Evolutionary conservation across 2,329 filamentous ascomycete genomes (phyloP), one percentile per base, ranked within the genome.

Genomic region (Piedraia hortae): DNA sequence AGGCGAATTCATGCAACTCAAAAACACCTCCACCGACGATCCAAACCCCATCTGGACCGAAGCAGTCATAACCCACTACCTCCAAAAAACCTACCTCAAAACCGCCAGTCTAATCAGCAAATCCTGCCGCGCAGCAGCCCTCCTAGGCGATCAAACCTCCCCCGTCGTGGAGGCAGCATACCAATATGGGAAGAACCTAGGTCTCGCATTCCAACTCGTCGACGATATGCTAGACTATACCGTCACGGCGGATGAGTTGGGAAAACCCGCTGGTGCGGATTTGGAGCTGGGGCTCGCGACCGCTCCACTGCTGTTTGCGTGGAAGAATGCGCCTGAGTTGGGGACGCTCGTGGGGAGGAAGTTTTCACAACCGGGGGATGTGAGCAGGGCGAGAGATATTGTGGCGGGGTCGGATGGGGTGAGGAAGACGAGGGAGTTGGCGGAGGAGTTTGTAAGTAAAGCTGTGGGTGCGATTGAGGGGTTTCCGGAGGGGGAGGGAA

Each of bases 141-240:
- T 97, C 20, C 56, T 97, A 10, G 80, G 85, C 14, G 66, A 74
- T 8, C 62, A 68, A 15, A 61, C 78, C 15, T 56, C 59, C 1
- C 59, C 69, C 28, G 77, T 85, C 2, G 75, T 91, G 2, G 80
- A 97, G 33, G 73, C 78, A 6, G 75, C 82, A 2, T 97, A 97
- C 42, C 48, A 60, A 9, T 97, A 93, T 39, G 85, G 85, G 23
- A 77, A 77, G 47, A 93, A 97, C 37, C 46, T 97, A 20, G 85
- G 85, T 1, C 50, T 97, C 24, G 85, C 85, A 1, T 97, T 97
- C 50, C 85, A 97, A 54, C 59, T 97, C 6, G 82, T 97, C 9
- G 85, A 97, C 42, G 85, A 97, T 43, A 74, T 97, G 71, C 56
- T 97, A 36, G 85, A 97, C 46, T 97, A 93, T 45, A 93, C 85